Evolutionary conservation across 2,329 filamentous ascomycete species (phyloP).

Genomic region (Trichophyton simii): DNA sequence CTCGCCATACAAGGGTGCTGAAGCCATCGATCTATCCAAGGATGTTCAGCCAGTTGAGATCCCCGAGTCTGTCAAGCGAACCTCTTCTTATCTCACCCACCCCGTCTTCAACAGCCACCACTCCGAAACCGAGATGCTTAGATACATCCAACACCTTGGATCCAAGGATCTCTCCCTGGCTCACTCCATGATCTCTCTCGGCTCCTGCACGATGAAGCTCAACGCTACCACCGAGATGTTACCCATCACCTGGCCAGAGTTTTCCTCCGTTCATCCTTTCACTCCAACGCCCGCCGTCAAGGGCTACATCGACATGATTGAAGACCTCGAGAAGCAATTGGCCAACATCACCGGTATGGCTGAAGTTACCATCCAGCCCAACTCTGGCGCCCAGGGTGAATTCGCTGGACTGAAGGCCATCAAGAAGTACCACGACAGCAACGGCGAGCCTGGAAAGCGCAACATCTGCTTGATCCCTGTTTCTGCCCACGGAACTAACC

Average conservation of each 20-base stretch:
- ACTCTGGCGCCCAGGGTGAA: constrained; percentile 91
- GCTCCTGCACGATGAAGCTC: constrained; percentile 97
- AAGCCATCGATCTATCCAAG: constrained; percentile 19
- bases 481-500: constrained; percentile 91
- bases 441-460: constrained; percentile 50
- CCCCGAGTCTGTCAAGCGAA: constrained; percentile 50
- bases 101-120: constrained; percentile 91
- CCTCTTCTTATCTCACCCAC: constrained; percentile 67
- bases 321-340: constrained; percentile 62
- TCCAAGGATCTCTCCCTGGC: constrained; percentile 89
- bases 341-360: constrained; percentile 80
- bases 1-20: constrained; percentile 22
- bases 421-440: constrained; percentile 64
- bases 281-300: constrained; percentile 49
- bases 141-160: constrained; percentile 86
- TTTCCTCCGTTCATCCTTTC: constrained; percentile 72
- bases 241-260: constrained; percentile 63
- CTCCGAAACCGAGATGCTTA: constrained; percentile 84
- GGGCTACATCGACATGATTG: constrained; percentile 60
- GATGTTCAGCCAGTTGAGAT: constrained; percentile 32
- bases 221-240: constrained; percentile 92
- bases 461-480: constrained; percentile 92
- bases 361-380: constrained; percentile 80
- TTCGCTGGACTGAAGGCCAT: constrained; percentile 85
- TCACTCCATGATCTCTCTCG: constrained; percentile 95